phyloP scores from a whole-genome alignment of 108 stramenopile genomes.

The Cyclostephanos tholiformis region DNA sequence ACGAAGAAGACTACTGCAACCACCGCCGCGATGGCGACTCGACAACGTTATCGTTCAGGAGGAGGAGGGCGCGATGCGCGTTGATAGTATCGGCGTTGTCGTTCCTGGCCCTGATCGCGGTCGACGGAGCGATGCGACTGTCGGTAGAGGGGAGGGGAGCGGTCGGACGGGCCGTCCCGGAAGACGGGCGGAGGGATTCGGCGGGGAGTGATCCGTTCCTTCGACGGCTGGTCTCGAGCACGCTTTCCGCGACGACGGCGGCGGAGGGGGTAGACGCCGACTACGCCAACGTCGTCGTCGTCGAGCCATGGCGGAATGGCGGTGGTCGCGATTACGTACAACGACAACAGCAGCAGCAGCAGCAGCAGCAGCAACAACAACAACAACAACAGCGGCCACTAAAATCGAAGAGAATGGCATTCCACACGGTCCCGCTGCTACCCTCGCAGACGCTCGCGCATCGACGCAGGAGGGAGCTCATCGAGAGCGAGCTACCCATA shows the following conservation, averaged over 20 bases:
- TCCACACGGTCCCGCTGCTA: constrained; percentile 36
- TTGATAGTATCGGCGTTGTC: constrained; percentile 13
- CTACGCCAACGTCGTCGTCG: neutral
- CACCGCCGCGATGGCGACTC: too few species aligned
- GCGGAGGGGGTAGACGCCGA: neutral
- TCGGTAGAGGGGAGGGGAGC: neutral
- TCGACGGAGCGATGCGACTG: constrained; percentile 33
- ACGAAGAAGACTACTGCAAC: too few species aligned
- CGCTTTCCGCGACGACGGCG: too few species aligned
- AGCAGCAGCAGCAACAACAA: neutral
- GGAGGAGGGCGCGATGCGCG: neutral
- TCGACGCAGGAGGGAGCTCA: constrained; percentile 43
- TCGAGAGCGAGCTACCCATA: constrained; percentile 17
- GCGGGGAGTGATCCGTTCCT: too few species aligned
- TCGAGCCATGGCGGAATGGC: too few species aligned
- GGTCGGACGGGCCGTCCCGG: too few species aligned
- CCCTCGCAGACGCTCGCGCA: constrained; percentile 36
- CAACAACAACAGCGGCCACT: constrained; percentile 6
- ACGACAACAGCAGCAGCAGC: neutral
- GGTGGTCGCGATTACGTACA: too few species aligned
- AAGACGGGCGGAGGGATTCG: too few species aligned
- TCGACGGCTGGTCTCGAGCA: too few species aligned
- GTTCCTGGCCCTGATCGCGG: constrained; percentile 17
- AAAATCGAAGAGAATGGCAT: neutral
- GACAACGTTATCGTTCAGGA: too few species aligned